These are phyloP conservation scores for Leccinum pachyderme DNA, from an alignment of 1,284 basidiomycete genomes.

Conservation along the genomic window DNA sequence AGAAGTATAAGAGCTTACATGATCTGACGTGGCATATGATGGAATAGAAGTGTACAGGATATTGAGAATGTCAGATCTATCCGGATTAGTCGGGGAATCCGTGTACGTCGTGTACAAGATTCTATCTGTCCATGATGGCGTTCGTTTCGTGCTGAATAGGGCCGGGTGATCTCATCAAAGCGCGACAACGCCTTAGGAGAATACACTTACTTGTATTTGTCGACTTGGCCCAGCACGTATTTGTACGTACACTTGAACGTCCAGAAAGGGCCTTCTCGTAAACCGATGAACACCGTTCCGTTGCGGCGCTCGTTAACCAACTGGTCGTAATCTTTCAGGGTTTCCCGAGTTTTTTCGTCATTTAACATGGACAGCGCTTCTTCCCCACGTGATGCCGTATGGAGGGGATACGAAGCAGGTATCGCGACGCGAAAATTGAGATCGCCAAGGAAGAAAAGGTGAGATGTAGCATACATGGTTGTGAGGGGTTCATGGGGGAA, in stretches of 20 bases:
- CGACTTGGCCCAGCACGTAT: conserved; percentile 74
- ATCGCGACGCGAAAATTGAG: conserved; percentile 83
- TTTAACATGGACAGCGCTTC: conserved; percentile 42
- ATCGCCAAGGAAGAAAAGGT: conserved; percentile 86
- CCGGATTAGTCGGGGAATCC: conserved; percentile 56
- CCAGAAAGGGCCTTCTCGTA: conserved; percentile 83
- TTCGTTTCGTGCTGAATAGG: conserved; percentile 59
- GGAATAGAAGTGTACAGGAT: conserved; percentile 73
- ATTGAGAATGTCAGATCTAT: conserved; percentile 57
- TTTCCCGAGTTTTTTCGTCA: conserved; percentile 55
- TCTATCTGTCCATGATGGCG: conserved; percentile 94
- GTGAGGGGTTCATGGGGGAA: conserved; percentile 41
- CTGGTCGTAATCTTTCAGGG: conserved; percentile 78
- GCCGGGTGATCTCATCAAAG: conserved; percentile 1
- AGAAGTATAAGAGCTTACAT: conserved; percentile 43
- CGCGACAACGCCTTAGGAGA: conserved; percentile 2
- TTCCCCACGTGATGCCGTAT: conserved; percentile 31
- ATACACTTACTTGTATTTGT: conserved; percentile 65
- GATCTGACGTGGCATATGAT: conserved; percentile 75
- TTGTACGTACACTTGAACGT: conserved; percentile 90
- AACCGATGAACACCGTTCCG: conserved; percentile 64
- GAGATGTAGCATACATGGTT: conserved; percentile 78
- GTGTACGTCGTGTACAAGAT: conserved; percentile 82
- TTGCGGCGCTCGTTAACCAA: conserved; percentile 62
- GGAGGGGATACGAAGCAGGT: conserved; percentile 49